Conservation (phyloP, 306 rosid genomes). For the Prunus campanulata region DNA sequence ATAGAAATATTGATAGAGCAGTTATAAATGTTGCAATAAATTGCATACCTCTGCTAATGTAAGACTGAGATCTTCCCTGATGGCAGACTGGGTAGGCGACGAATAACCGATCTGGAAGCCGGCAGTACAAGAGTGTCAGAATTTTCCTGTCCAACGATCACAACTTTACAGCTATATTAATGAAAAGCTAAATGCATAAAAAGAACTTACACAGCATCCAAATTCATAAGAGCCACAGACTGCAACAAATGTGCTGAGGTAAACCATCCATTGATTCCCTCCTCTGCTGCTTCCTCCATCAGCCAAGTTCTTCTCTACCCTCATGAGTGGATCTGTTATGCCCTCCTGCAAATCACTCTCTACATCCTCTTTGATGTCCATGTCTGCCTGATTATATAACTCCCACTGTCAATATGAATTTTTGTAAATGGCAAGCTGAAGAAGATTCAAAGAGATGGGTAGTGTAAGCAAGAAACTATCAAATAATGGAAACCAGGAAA, state of each 20-base stretch:
- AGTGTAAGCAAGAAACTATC: slow-evolving; percentile 13
- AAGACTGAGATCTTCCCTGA: slow-evolving; percentile 59
- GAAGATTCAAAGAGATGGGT: slow-evolving; percentile 2
- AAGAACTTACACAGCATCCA: slow-evolving; percentile 72
- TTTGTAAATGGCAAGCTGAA: not conserved
- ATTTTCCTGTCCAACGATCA: not conserved
- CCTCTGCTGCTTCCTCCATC: slow-evolving; percentile 28
- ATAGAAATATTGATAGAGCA: not conserved
- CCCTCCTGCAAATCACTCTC: slow-evolving; percentile 36
- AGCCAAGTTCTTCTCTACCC: slow-evolving; percentile 13
- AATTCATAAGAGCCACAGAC: slow-evolving; percentile 87
- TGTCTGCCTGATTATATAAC: slow-evolving; percentile 19
- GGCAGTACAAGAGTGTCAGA: slow-evolving; percentile 11
- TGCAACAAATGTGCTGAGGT: slow-evolving; percentile 70
- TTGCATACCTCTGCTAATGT: slow-evolving; percentile 63
- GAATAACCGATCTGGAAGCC: slow-evolving; percentile 80
- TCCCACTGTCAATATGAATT: not conserved
- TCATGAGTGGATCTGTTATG: slow-evolving; percentile 44
- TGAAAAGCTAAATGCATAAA: not conserved
- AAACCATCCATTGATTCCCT: slow-evolving; percentile 83
- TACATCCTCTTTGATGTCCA: slow-evolving; percentile 55
- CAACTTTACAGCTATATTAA: not conserved
- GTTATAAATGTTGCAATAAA: not conserved
- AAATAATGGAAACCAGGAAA: slow-evolving; percentile 4
- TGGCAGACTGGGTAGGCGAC: slow-evolving; percentile 79